Conservation (phyloP, 1,284 basidiomycete genomes). For the Mixia osmundae region DNA sequence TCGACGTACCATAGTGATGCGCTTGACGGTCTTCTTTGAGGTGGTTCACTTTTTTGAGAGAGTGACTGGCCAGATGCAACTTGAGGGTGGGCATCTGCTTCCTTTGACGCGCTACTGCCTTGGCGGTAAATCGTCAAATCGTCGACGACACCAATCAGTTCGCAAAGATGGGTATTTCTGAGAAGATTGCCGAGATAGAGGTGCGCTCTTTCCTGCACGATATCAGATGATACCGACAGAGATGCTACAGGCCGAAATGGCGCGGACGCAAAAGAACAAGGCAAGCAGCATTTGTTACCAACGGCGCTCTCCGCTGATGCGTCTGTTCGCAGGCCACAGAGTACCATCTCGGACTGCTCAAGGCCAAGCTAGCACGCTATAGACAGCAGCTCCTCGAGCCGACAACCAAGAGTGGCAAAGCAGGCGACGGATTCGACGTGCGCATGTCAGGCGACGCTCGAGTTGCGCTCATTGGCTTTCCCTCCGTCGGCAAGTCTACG, state of each 20-base stretch:
- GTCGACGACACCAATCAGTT: too few relatives aligned
- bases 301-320: neutral
- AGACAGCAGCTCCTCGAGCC: conserved; percentile 28
- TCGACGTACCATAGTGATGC: too few relatives aligned
- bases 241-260: conserved; percentile 19
- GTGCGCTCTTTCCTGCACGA: neutral
- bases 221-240: neutral
- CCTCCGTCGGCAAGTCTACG: conserved; percentile 40
- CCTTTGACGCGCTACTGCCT: too few relatives aligned
- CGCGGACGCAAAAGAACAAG: conserved; percentile 25
- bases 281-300: conserved; percentile 10
- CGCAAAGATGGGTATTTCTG: too few relatives aligned
- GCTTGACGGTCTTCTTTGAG: too few relatives aligned
- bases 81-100: too few relatives aligned
- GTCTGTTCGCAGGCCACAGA: conserved; percentile 41
- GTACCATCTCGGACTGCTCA: conserved; percentile 58
- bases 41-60: too few relatives aligned
- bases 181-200: conserved; percentile 9
- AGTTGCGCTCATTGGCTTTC: conserved; percentile 54
- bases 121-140: too few relatives aligned
- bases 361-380: conserved; percentile 77
- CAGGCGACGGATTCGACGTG: conserved; percentile 40
- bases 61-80: too few relatives aligned
- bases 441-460: conserved; percentile 83
- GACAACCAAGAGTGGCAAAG: conserved; percentile 43